Evolutionary conservation across 2,329 filamentous ascomycete species (phyloP), one percentile per base, ranked within the genome.

Genomic region (Capronia epimyces): DNA sequence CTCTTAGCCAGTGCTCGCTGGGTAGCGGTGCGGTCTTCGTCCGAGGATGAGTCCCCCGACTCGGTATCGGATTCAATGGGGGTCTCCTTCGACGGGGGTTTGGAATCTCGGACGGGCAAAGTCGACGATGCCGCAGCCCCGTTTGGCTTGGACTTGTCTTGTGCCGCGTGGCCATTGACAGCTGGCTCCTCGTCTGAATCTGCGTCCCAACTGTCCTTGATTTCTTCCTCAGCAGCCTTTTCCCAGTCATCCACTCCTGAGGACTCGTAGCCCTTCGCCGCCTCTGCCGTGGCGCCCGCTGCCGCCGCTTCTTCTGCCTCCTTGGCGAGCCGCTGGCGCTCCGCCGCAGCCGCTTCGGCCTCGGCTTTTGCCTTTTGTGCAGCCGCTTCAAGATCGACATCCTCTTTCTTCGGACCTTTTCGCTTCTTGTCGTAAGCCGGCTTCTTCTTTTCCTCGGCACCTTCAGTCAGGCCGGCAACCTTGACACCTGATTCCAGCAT

Each of bases 121-220:
- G 49, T 42, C 22, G 54, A 51, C 7, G 55, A 36, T 15, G 43
- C 7, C n/a, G 34, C 31, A 10, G 46, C 43, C 15, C 48, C 43
- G n/a, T 50, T 50, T 1, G 43, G 36, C 10, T 37, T 42, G 9
- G 40, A 10, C 42, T 49, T 49, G 15, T 46, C 18, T 12, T 21
- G n/a, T 22, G 31, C 25, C 3, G 29, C 40, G n/a, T n/a, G n/a
- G n/a, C n/a, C n/a, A 3, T 50, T 43, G 18, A 43, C 43, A 10
- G 64, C 55, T 69, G 61, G 59, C 13, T 89, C 86, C 5, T 87
- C 85, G 43, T 87, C 86, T 2, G 82, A 84, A 48, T 89, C 86
- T 27, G 87, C 89, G 67, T 97, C 91, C 91, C 91, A 97, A 74
- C 85, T 91, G 60, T 96, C 91, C 71, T 96, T 96, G 64, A 95